A percentile compares a stretch with the other conserved stretches of the same genome.
These are phyloP conservation scores for Solanum acaule DNA, from an alignment of 257 asterid genomes.

Conservation along the genomic window DNA sequence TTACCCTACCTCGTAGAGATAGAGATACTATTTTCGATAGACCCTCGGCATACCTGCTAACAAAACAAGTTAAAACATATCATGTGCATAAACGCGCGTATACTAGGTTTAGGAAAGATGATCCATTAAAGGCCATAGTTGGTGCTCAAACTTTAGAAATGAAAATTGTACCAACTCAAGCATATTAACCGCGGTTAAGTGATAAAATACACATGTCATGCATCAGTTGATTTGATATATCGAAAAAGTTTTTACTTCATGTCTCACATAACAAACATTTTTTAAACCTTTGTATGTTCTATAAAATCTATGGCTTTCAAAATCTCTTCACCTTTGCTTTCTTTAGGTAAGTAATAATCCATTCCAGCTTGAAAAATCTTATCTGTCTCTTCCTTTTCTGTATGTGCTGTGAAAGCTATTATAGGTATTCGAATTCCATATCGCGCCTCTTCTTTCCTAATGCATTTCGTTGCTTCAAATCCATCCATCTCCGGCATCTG, in stretches of 20 bases:
- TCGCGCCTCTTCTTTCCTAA: constrained; percentile 43
- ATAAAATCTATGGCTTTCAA: constrained; percentile 12
- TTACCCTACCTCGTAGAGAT: background rate
- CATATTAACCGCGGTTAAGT: background rate
- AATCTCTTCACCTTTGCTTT: constrained; percentile 7
- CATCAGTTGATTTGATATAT: background rate
- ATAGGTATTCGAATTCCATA: constrained; percentile 42
- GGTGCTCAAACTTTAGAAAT: background rate
- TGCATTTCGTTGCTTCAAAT: constrained; percentile 46
- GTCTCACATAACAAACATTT: background rate
- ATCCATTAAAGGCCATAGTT: background rate
- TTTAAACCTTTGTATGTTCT: background rate
- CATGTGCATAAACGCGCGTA: background rate
- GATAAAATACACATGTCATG: background rate
- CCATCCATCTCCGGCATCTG: constrained; percentile 85
- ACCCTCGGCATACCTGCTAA: background rate
- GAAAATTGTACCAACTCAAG: background rate
- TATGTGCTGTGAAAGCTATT: constrained; percentile 65
- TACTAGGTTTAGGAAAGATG: background rate
- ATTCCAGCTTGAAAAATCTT: constrained; percentile 51
- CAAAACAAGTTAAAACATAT: background rate
- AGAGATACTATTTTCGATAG: background rate
- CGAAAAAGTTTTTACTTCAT: background rate
- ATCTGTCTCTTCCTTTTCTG: constrained; percentile 28
- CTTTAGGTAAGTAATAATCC: constrained; percentile 32